phyloP scores from a whole-genome alignment of 73 alveolate genomes.

The Effrenium voratum region DNA sequence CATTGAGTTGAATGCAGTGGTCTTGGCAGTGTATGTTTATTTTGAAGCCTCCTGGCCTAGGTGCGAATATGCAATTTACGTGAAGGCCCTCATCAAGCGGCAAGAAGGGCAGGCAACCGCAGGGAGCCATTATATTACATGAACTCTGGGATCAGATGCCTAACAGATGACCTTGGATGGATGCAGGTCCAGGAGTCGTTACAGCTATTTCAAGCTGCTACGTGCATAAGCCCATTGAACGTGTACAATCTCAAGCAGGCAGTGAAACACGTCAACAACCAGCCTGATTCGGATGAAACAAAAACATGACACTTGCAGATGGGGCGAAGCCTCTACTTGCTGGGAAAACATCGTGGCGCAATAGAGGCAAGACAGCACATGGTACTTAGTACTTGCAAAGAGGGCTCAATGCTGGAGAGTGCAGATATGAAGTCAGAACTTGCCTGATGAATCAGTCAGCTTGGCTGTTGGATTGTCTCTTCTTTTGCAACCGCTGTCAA shows the following conservation, averaged over 20 bases:
- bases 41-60: no score
- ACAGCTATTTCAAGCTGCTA: slow-evolving; percentile 87
- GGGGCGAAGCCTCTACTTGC: slow-evolving; percentile 98
- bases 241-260: slow-evolving; percentile 93
- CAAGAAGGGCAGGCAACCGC: slow-evolving; percentile 96
- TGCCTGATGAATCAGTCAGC: no score
- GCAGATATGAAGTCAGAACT: no score
- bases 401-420: no score
- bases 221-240: slow-evolving; percentile 84
- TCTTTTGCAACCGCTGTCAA: no score
- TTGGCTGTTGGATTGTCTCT: no score
- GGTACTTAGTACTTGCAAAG: no score
- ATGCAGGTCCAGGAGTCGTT: slow-evolving; percentile 86
- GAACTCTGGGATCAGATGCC: background rate
- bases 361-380: slow-evolving; percentile 80
- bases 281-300: background rate
- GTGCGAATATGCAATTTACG: slow-evolving; percentile 97
- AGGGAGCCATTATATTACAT: no score
- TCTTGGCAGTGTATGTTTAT: no score
- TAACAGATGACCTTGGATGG: background rate
- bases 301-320: slow-evolving; percentile 90
- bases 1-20: background rate
- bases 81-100: slow-evolving; percentile 97
- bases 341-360: slow-evolving; percentile 97
- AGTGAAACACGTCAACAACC: background rate